Conservation (phyloP, 2,329 filamentous ascomycete species). For the Sarocladiaceae sp. region DNA sequence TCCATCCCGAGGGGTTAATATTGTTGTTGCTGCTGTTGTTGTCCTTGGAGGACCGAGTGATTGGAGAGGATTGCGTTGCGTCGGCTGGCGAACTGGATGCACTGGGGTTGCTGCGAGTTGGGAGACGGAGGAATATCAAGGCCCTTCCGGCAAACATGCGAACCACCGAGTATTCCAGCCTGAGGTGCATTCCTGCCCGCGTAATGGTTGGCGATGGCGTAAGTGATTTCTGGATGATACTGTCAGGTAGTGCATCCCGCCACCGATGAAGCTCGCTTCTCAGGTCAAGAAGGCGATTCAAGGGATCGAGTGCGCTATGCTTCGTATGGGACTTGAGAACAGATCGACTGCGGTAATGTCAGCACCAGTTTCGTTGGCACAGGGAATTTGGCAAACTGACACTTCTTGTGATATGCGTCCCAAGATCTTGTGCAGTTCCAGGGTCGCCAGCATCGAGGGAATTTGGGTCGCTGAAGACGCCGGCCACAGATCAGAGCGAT, state of each 20-base stretch:
- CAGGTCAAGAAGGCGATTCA: conserved; percentile 27
- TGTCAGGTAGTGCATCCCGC: conserved; percentile 30
- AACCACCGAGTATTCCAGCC: conserved; percentile 45
- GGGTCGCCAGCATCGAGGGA: conserved; percentile 38
- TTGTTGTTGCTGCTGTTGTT: too few species aligned
- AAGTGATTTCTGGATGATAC: conserved; percentile 29
- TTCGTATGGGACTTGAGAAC: conserved; percentile 18
- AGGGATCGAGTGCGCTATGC: conserved; percentile 5
- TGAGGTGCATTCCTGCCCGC: conserved; percentile 43
- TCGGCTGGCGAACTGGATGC: conserved; percentile 16
- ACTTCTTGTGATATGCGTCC: conserved; percentile 32
- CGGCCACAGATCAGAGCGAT: conserved; percentile 36
- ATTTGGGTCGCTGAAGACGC: conserved; percentile 34
- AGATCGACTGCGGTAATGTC: too few species aligned
- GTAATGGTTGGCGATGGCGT: conserved; percentile 24
- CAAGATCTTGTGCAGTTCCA: conserved; percentile 29
- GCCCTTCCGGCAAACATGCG: conserved; percentile 48
- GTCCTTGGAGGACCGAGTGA: conserved; percentile 16
- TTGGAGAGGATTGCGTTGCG: conserved; percentile 22
- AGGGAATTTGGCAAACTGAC: conserved; percentile 17
- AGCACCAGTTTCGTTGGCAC: too few species aligned
- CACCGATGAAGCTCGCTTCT: conserved; percentile 30
- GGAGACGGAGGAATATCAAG: conserved; percentile 36
- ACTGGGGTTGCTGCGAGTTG: not conserved
- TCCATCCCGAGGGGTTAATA: too few species aligned